phyloP scores from a whole-genome alignment of 2,329 filamentous ascomycete genomes.

The Fusarium equiseti region DNA sequence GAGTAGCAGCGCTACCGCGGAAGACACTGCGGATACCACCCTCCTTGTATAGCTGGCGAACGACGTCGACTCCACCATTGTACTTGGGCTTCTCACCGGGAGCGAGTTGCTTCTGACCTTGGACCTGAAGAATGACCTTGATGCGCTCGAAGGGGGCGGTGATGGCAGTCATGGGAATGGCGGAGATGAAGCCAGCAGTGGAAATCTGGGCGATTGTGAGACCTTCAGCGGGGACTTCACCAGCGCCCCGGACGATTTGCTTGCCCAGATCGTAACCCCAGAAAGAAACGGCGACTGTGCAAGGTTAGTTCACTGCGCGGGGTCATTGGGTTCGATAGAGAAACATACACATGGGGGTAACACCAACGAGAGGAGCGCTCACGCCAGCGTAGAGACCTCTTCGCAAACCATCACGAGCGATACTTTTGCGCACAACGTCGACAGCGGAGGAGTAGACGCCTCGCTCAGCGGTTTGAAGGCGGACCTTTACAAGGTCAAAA shows the following conservation, averaged over 20 bases:
- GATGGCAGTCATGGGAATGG: constrained; percentile 96
- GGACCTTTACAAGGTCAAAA: constrained; percentile 97
- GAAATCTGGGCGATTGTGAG: constrained; percentile 90
- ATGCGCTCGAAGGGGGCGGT: constrained; percentile 99
- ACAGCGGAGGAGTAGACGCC: constrained; percentile 91
- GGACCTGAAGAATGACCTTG: constrained; percentile 97
- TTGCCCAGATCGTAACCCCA: constrained; percentile 98
- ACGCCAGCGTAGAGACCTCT: constrained; percentile 96
- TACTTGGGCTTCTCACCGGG: constrained; percentile 95
- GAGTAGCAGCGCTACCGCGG: constrained; percentile 88
- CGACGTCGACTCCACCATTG: constrained; percentile 87
- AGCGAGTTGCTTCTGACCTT: constrained; percentile 89
- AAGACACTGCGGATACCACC: constrained; percentile 93
- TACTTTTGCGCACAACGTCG: constrained; percentile 89
- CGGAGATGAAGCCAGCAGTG: constrained; percentile 95
- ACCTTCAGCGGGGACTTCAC: constrained; percentile 74
- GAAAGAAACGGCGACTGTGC: constrained; percentile 74
- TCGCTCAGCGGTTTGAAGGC: constrained; percentile 93
- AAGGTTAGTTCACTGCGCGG: constrained; percentile 3
- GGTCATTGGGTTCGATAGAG: neutral
- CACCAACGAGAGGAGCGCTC: constrained; percentile 91
- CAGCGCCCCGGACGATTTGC: constrained; percentile 78
- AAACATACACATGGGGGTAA: constrained; percentile 97
- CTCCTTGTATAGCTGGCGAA: constrained; percentile 90
- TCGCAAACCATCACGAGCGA: constrained; percentile 85